Percentiles rank a stretch among this genome's conserved stretches.
These are phyloP conservation scores for Cunninghamia lanceolata DNA, from an alignment of 75 land plant species.

Conservation along the genomic window DNA sequence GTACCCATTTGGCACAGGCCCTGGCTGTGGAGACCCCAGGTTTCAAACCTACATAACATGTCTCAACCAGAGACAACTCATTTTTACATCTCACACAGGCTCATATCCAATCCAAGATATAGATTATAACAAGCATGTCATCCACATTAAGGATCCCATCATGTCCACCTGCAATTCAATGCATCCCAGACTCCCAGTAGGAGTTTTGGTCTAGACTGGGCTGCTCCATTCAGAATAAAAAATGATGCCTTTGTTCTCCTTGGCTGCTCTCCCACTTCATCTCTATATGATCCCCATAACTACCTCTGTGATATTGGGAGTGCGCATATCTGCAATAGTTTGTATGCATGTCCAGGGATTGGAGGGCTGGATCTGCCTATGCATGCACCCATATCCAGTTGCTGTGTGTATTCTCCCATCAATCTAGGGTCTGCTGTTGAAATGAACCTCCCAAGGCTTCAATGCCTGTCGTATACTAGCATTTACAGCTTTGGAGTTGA, in stretches of 20 bases:
- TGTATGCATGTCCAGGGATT: conserved; percentile 11
- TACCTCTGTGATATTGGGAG: conserved; percentile 18
- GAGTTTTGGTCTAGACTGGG: conserved; percentile 14
- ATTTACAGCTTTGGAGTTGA: conserved; percentile 17
- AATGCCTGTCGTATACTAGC: conserved; percentile 21
- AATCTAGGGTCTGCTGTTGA: conserved; percentile 5
- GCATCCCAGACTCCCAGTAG: conserved; percentile 12
- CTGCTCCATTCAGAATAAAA: conserved; percentile 13
- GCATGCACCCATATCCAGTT: conserved; percentile 9
- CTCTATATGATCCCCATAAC: neutral
- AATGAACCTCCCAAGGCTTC: conserved; percentile 14
- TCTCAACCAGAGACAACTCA: conserved; percentile 2
- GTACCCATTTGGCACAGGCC: conserved; percentile 19
- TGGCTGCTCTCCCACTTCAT: conserved; percentile 6
- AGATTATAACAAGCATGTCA: conserved; percentile 12
- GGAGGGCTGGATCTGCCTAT: neutral
- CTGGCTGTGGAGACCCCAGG: conserved; percentile 15
- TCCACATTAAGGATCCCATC: conserved; percentile 2
- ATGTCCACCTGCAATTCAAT: conserved; percentile 21
- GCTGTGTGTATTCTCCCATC: conserved; percentile 20
- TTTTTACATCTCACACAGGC: conserved; percentile 16
- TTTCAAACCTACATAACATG: conserved; percentile 14
- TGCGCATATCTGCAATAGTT: conserved; percentile 10
- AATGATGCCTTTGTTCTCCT: conserved; percentile 19
- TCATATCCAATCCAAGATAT: conserved; percentile 13